Evolutionary conservation across 2,329 filamentous ascomycete species (phyloP).

Genomic region (Alternaria brassicicola): DNA sequence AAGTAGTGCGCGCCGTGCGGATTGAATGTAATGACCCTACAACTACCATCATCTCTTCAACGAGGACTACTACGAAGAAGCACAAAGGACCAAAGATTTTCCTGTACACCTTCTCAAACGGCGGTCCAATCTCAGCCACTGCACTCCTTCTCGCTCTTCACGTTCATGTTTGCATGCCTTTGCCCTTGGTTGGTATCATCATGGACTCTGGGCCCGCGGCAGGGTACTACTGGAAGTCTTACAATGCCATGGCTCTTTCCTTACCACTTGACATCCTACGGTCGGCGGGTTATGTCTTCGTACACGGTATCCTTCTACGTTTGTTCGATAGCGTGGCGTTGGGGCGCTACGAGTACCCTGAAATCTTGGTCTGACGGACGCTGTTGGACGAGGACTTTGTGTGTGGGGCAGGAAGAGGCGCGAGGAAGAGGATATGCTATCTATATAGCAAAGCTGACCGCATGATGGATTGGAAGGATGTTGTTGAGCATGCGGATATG

Average conservation of each 20-base stretch:
- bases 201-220: constrained; percentile 10
- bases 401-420: neutral
- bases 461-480: constrained; percentile 59
- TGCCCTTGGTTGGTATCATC: constrained; percentile 18
- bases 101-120: constrained; percentile 24
- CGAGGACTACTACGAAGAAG: neutral
- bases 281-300: neutral
- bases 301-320: neutral
- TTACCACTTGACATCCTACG: constrained; percentile 7
- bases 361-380: neutral
- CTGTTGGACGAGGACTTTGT: constrained; percentile 13
- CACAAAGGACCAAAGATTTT: constrained; percentile 8
- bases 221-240: constrained; percentile 25
- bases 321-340: constrained; percentile 1
- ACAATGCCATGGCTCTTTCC: constrained; percentile 9
- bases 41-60: neutral
- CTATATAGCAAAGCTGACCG: constrained; percentile 62
- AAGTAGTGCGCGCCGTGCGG: constrained; percentile 6
- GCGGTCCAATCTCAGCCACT: constrained; percentile 13
- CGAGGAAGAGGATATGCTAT: constrained; percentile 58
- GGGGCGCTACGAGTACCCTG: constrained; percentile 12
- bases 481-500: constrained; percentile 57
- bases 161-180: neutral
- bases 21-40: constrained; percentile 4
- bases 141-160: constrained; percentile 10